Evolutionary conservation across 2,329 filamentous ascomycete species (phyloP).

Genomic region (Grosmannia clavigera): DNA sequence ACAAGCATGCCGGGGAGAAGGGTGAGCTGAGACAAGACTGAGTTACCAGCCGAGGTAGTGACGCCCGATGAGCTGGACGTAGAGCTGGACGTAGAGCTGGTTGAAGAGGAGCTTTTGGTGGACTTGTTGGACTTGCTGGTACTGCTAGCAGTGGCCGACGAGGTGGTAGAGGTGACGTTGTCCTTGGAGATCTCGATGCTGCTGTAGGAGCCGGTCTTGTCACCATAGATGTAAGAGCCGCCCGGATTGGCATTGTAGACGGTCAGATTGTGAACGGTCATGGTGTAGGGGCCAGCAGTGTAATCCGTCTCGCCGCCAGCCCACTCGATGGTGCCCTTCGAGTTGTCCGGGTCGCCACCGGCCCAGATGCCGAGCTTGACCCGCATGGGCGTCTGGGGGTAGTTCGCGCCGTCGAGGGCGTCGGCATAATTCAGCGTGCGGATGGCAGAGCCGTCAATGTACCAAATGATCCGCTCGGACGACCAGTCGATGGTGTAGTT

Average conservation of each 20-base stretch:
- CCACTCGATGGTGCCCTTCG: conserved; percentile 8
- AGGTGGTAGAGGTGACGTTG: background rate
- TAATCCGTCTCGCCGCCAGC: conserved; percentile 10
- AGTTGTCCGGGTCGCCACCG: conserved; percentile 14
- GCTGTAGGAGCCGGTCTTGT: conserved; percentile 4
- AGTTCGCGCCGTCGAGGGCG: conserved; percentile 30
- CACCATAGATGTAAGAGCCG: conserved; percentile 6
- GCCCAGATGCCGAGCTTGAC: conserved; percentile 34
- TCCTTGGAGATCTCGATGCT: conserved; percentile 3
- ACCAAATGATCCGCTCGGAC: conserved; percentile 35
- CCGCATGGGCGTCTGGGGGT: conserved; percentile 46
- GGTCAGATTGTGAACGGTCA: conserved; percentile 7
- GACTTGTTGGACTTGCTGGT: background rate
- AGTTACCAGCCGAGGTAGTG: background rate
- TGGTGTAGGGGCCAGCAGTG: conserved; percentile 7
- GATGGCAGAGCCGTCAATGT: conserved; percentile 42
- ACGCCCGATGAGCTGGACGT: background rate
- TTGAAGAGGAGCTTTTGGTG: background rate
- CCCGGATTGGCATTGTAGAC: conserved; percentile 8
- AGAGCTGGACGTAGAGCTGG: background rate
- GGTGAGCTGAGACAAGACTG: background rate
- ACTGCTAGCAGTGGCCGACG: background rate
- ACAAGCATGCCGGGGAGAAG: background rate
- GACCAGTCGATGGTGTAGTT: conserved; percentile 49
- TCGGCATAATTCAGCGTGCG: conserved; percentile 36